Evolutionary conservation across 345 rosid species (phyloP), one percentile per base, ranked within the genome.

Genomic region (Carallia pectinifolia): DNA sequence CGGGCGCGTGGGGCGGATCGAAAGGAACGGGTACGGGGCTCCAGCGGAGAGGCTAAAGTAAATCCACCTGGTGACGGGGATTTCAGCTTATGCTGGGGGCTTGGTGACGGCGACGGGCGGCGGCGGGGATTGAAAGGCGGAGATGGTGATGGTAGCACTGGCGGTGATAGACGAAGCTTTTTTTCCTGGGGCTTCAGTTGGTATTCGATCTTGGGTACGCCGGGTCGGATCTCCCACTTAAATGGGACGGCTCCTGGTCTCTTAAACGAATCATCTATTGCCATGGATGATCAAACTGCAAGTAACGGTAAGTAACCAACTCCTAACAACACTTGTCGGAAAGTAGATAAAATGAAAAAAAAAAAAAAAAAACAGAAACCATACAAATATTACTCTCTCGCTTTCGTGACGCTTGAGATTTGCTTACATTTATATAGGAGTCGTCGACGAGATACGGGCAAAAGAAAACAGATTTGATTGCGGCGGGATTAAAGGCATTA

Each of bases 141-240:
- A 0, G 81, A 64, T 8, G 74, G 73, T 5, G 87, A 80, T 34
- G 74, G 78, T 4, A 59, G 54, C 1, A 69, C 66, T 27, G 81
- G 74, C 5, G 81, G 78, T 38, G 71, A 44, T 2, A 76, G 65
- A 1, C 50, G 50, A 44, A 12, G 16, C 50, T 62, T 59, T 59
- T 76, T 70, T 0, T 53, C 62, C 30, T 37, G 62, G 0, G 40
- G 66, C 27, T 73, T 58, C 7, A 38, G 76, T 39, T 69, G 75
- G 66, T 61, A 84, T 31, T 82, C 85, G 78, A 72, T 62, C 68
- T 88, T 90, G 72, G 98, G 98, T 3, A 93, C 93, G 6, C 98
- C 98, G 29, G 98, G 97, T 66, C 98, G 92, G 83, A 90, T 81
- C 87, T 94, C 98, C 98, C 97, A 94, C 70, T 91, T 91, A 79